Evolutionary conservation across 495 filamentous ascomycete species (phyloP).

Genomic region (Choiromyces venosus): DNA sequence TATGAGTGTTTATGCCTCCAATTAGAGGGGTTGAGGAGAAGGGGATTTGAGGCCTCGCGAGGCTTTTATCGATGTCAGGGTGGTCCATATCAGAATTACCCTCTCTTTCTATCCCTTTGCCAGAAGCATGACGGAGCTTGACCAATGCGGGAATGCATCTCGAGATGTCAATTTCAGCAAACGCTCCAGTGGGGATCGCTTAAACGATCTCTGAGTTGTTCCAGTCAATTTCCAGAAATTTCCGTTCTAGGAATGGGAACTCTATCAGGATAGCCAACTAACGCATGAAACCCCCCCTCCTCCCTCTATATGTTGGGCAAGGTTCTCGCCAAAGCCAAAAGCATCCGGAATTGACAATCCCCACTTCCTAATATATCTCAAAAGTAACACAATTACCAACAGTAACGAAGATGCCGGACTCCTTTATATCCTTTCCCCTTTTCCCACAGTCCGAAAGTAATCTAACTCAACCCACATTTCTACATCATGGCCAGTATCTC

Average conservation of each 20-base stretch:
- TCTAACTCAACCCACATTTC: not conserved
- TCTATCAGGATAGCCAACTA: not conserved
- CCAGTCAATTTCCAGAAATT: conserved; percentile 1
- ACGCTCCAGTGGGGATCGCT: not conserved
- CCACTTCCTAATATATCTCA: not conserved
- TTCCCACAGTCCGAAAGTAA: not conserved
- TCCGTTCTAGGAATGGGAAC: not conserved
- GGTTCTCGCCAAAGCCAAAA: not conserved
- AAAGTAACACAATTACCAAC: not conserved
- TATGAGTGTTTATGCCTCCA: conserved; percentile 3
- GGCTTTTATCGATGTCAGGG: not conserved
- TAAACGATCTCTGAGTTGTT: not conserved
- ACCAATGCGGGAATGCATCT: not conserved
- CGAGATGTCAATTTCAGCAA: conserved; percentile 1
- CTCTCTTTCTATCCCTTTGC: not conserved
- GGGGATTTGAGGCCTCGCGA: not conserved
- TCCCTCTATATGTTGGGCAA: not conserved
- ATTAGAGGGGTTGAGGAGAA: not conserved
- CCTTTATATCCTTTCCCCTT: not conserved
- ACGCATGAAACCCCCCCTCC: not conserved
- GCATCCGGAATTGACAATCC: conserved; percentile 1
- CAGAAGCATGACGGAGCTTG: not conserved
- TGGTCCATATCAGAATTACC: not conserved
- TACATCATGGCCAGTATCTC: not conserved
- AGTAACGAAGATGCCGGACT: not conserved